Base-by-base conservation (phyloP, 495 filamentous ascomycete genomes). In the Penicillium fimorum region DNA sequence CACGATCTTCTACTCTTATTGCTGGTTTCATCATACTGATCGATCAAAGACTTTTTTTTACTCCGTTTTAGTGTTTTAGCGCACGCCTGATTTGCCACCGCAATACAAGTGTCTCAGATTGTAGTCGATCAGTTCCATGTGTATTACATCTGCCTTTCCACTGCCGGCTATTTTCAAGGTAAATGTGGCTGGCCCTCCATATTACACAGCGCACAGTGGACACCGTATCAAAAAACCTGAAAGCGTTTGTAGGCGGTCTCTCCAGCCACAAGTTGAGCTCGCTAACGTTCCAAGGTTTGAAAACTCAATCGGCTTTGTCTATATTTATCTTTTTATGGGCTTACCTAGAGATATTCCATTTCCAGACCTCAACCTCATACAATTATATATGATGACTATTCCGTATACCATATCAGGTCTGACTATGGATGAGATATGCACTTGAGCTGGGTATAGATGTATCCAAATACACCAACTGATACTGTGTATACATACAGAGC, bases 31-130 rank as follows among this genome's bases (percentile, higher is more conserved):
- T 24, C 11, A 3, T 40, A 48, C 29, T 42, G 37, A 38, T 51
- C 18, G 17, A 45, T 49, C 35, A 25, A 20, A 27, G 10, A 35
- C 20, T 47, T 27, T 27, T 54, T 54, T 18, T 35, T 10, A 9
- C 18, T 42, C 38, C 18, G 37, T 18, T 48, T 17, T 48, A 9
- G 35, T 38, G 12, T 49, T 33, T 41, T 9, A 40, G 30, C 41
- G 25, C 5, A 27, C 22, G 20, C 30, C 10, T 46, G 56, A 50
- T 62, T 62, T 48, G 59, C 59, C 59, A 62, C 58, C 43, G 15
- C 42, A 53, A 49, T 56, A 47, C 42, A 52, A 52, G 17, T 47
- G 42, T 54, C 32, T 47, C 52, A 54, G 20, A 29, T 22, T 22
- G n/a, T n/a, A 17, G 29, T 44, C 29, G 25, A 44, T 44, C 38